phyloP scores from a whole-genome alignment of 148 eudicot genomes.

The Simmondsia chinensis region DNA sequence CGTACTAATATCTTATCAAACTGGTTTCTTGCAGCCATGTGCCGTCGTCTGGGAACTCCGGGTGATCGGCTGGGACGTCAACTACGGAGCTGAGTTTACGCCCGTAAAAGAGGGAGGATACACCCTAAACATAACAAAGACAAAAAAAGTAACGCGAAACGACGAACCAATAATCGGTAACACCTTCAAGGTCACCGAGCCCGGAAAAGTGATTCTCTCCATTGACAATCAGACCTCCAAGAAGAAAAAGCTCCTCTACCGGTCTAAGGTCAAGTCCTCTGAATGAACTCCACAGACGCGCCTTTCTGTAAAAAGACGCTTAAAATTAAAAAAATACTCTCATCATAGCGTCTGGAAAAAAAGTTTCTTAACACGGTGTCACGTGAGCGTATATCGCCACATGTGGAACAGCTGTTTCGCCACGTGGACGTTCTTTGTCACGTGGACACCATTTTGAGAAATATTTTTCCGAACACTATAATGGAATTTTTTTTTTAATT shows the following conservation, averaged over 20 bases:
- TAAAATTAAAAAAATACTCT: no score
- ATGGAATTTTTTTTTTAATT: no score
- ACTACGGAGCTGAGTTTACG: conserved; percentile 44
- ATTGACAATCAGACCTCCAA: conserved; percentile 46
- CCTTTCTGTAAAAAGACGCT: no score
- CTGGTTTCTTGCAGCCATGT: conserved; percentile 23
- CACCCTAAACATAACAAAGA: conserved; percentile 15
- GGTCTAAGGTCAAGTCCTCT: conserved; percentile 45
- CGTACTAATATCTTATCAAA: not conserved
- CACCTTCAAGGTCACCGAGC: conserved; percentile 41
- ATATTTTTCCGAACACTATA: no score
- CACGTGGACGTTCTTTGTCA: no score
- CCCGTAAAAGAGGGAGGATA: conserved; percentile 18
- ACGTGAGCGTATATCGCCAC: no score
- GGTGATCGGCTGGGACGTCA: conserved; percentile 40
- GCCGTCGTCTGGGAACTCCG: conserved; percentile 45
- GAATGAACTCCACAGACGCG: no score
- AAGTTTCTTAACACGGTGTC: not conserved
- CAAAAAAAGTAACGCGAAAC: conserved; percentile 26
- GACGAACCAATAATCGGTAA: conserved; percentile 36
- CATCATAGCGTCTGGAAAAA: no score
- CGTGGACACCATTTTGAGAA: no score
- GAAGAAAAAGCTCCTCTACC: conserved; percentile 55
- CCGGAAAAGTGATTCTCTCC: conserved; percentile 41
- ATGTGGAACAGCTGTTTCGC: no score